These are phyloP conservation scores for Colletotrichum cereale DNA, from an alignment of 2,329 filamentous ascomycete genomes.

Conservation along the genomic window DNA sequence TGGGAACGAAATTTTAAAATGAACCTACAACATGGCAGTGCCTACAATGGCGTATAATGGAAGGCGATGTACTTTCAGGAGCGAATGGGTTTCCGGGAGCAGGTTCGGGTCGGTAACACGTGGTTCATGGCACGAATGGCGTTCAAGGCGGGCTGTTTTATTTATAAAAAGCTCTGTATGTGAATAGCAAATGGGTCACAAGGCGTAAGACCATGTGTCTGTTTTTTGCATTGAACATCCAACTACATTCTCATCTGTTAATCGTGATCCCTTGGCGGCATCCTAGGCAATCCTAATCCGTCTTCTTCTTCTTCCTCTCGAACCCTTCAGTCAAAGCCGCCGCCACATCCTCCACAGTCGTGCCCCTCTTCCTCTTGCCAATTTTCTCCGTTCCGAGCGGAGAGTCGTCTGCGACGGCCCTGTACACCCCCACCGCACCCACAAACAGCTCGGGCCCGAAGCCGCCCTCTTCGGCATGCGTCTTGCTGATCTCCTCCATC, in stretches of 20 bases:
- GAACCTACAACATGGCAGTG: background rate
- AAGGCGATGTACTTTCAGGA: conserved; percentile 7
- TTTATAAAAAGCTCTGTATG: background rate
- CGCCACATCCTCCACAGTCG: conserved; percentile 70
- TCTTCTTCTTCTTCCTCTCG: conserved; percentile 58
- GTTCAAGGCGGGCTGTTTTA: conserved; percentile 4
- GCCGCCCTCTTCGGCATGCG: conserved; percentile 74
- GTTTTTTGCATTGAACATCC: background rate
- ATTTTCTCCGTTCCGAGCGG: conserved; percentile 71
- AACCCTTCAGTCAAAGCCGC: conserved; percentile 61
- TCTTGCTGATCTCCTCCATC: conserved; percentile 81
- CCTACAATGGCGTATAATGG: conserved; percentile 10
- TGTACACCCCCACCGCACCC: conserved; percentile 72
- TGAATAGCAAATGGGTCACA: background rate
- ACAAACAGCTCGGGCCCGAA: conserved; percentile 69
- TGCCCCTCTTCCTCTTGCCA: conserved; percentile 67
- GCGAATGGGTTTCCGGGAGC: background rate
- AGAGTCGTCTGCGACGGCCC: conserved; percentile 70
- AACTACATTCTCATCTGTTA: background rate
- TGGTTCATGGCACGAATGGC: conserved; percentile 1
- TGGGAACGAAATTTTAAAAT: background rate
- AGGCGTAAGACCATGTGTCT: background rate
- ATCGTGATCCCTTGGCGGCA: too few species aligned
- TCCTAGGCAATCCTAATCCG: conserved; percentile 8
- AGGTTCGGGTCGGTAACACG: conserved; percentile 1